Evolutionary conservation across 208 protist species (phyloP).

Genomic region (Trypanosoma cruzi): DNA sequence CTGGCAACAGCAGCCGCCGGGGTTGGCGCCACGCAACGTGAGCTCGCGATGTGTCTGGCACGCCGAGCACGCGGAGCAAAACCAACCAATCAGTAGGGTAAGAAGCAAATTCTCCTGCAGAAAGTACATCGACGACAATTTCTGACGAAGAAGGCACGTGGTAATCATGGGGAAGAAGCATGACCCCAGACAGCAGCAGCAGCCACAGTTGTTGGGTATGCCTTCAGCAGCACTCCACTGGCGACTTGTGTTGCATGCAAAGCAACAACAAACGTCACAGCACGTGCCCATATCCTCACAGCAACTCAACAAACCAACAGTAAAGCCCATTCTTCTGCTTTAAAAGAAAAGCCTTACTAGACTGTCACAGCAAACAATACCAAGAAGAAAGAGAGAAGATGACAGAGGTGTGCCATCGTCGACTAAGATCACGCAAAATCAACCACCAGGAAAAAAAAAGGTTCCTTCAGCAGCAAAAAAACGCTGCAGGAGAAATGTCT

Average conservation of each 20-base stretch:
- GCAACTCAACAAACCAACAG: conserved; percentile 16
- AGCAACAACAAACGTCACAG: conserved; percentile 24
- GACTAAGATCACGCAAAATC: too few relatives aligned
- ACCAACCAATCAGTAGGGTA: not conserved
- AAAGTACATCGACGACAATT: conserved; percentile 14
- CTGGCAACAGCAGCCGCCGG: conserved; percentile 14
- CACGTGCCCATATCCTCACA: conserved; percentile 6
- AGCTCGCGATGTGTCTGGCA: conserved; percentile 35
- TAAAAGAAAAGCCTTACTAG: too few relatives aligned
- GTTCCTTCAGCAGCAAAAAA: too few relatives aligned
- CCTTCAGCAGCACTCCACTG: conserved; percentile 26
- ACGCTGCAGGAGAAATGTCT: too few relatives aligned
- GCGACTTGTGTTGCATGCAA: conserved; percentile 26
- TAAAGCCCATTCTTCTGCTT: conserved; percentile 11
- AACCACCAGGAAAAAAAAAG: too few relatives aligned
- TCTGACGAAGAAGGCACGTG: conserved; percentile 7
- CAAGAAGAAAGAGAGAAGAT: too few relatives aligned
- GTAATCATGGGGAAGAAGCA: not conserved
- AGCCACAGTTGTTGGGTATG: not conserved
- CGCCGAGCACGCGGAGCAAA: conserved; percentile 21
- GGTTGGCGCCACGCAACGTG: conserved; percentile 9
- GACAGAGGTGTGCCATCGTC: too few relatives aligned
- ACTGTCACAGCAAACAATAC: too few relatives aligned
- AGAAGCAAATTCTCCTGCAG: conserved; percentile 9
- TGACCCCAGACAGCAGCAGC: conserved; percentile 3